phyloP scores from a whole-genome alignment of 139 green algal species.

The Pycnococcus provasolii region DNA sequence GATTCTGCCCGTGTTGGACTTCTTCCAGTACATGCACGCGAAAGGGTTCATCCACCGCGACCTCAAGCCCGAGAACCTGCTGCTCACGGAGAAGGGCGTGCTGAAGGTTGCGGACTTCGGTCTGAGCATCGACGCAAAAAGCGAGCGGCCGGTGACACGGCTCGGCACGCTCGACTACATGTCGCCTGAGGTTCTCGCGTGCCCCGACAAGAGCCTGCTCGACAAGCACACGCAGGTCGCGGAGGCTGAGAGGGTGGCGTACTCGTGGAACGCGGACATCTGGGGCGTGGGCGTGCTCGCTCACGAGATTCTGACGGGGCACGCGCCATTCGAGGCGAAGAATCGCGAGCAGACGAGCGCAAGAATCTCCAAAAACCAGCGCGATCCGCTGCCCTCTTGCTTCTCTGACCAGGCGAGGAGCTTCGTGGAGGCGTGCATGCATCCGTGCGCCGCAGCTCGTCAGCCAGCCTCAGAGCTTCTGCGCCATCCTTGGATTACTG shows the following conservation, averaged over 20 bases:
- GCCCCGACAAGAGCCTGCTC: neutral
- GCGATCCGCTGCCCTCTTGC: too few relatives aligned
- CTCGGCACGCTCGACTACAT: conserved; percentile 60
- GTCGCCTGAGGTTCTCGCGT: conserved; percentile 42
- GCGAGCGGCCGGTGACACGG: conserved; percentile 43
- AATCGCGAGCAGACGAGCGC: conserved; percentile 37
- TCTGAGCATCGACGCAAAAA: conserved; percentile 40
- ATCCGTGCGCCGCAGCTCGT: too few relatives aligned
- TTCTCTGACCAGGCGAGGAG: too few relatives aligned
- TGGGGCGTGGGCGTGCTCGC: conserved; percentile 66
- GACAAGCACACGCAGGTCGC: conserved; percentile 8
- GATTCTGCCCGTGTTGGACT: conserved; percentile 49
- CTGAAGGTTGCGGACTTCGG: conserved; percentile 51
- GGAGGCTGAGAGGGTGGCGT: conserved; percentile 42
- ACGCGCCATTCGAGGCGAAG: conserved; percentile 53
- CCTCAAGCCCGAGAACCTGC: conserved; percentile 34
- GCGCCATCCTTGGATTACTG: too few relatives aligned
- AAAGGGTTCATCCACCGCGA: conserved; percentile 50
- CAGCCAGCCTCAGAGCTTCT: too few relatives aligned
- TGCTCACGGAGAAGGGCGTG: neutral
- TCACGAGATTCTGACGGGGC: conserved; percentile 64
- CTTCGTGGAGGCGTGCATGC: too few relatives aligned
- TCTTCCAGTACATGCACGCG: conserved; percentile 52
- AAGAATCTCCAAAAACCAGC: conserved; percentile 30
- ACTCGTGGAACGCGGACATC: conserved; percentile 51